Evolutionary conservation across 1,139 yeast genomes (phyloP), one percentile per base, ranked within the genome.

Genomic region (Yamadazyma membranifaciens): DNA sequence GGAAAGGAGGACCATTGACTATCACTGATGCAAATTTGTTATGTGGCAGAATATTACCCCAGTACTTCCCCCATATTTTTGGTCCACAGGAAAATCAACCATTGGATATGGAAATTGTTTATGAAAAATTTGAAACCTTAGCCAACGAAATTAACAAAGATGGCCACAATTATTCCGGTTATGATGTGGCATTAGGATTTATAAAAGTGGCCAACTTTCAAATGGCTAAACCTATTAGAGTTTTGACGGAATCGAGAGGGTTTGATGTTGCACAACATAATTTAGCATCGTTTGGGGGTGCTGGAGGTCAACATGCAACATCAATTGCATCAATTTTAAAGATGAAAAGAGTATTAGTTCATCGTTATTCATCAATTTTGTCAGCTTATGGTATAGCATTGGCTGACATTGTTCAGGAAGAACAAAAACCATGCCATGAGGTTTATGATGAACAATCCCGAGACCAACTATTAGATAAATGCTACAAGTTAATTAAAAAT

Each of bases 1-100:
- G 80, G 33, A 76, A 76, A 46, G 78, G 78, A 6, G 81, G 81
- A 6, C 81, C 80, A 1, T 54, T 76, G 36, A 76, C 81, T 0
- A 73, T 76, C 9, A 76, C 81, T 1, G 81, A 76, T 52, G 81
- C 81, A 10, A 76, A 76, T 42, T 51, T 76, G 41, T 61, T 72
- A 43, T 57, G 73, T 17, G 81, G 81, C 3, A 59, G 80, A 38
- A 67, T 77, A 25, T 56, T 72, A 28, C 76, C 79, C 1, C 72
- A 70, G 20, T 67, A 59, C 41, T 76, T 76, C 51, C 81, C 81
- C 6, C 66, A 69, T 40, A 76, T 75, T 27, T 75, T 75, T 51
- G 81, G 81, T 1, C 78, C 78, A 2, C 59, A 63, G 37, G 80
- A 75, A 49, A 57, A 75, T 45, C 63, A 70, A 47, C 70, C 77